Evolutionary conservation across 345 rosid species (phyloP).

Genomic region (Alliaria petiolata): DNA sequence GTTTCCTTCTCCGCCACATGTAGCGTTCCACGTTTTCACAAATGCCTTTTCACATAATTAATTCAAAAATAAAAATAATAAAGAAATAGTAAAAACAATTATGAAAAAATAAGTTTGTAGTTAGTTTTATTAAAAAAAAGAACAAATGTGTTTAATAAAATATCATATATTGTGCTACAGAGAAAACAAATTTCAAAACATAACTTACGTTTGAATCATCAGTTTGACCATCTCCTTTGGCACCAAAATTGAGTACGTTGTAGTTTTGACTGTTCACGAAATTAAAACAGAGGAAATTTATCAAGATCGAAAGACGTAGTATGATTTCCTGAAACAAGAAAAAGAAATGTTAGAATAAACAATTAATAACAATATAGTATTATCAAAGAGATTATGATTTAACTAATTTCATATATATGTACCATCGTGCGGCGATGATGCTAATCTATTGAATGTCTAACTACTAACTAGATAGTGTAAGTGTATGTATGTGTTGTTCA

Average conservation of each 20-base stretch:
- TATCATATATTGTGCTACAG: not conserved
- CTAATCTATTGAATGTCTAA: not conserved
- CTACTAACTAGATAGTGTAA: not conserved
- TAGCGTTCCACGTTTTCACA: slow-evolving; percentile 1
- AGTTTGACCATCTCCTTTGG: slow-evolving; percentile 17
- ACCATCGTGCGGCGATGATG: slow-evolving; percentile 5
- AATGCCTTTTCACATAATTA: slow-evolving; percentile 10
- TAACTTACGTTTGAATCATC: slow-evolving; percentile 23
- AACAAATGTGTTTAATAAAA: not conserved
- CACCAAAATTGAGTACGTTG: slow-evolving; percentile 18
- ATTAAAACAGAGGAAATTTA: not conserved
- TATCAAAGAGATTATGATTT: not conserved
- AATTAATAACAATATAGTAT: not conserved
- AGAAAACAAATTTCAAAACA: not conserved
- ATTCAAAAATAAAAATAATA: not conserved
- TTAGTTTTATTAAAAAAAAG: no score
- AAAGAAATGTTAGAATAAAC: not conserved
- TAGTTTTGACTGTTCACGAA: slow-evolving; percentile 17
- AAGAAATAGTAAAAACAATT: not conserved
- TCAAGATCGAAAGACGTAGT: not conserved
- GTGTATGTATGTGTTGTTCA: not conserved
- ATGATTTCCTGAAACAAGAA: not conserved
- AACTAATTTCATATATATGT: not conserved
- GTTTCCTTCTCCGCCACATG: slow-evolving; percentile 9
- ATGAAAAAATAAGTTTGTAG: not conserved